Conservation (phyloP, 306 rosid species). For the Quercus robur region DNA sequence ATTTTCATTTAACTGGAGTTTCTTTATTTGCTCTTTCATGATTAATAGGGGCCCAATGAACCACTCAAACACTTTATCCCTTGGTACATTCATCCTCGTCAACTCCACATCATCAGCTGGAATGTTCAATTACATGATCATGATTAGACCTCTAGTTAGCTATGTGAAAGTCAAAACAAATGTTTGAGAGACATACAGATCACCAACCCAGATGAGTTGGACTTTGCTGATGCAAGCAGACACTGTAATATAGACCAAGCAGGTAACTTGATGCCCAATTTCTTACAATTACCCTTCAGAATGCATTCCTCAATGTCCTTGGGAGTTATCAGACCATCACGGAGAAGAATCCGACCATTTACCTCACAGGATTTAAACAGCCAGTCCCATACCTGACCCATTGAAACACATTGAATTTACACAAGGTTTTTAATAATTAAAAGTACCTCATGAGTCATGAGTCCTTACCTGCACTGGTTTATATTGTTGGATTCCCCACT, state of each 20-base stretch:
- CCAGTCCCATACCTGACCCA: conserved; percentile 77
- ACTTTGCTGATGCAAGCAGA: conserved; percentile 72
- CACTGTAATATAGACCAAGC: conserved; percentile 82
- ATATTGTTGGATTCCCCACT: conserved; percentile 53
- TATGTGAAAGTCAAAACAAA: background rate
- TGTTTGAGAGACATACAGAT: conserved; percentile 47
- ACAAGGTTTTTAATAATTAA: background rate
- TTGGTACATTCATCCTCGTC: conserved; percentile 61
- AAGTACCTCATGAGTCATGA: background rate
- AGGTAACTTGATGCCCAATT: conserved; percentile 56
- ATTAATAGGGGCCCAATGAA: conserved; percentile 68
- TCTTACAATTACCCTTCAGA: conserved; percentile 54
- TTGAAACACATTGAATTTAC: background rate
- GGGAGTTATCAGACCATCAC: conserved; percentile 42
- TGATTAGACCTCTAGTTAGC: conserved; percentile 1
- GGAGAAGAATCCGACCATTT: conserved; percentile 59
- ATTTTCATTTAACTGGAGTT: conserved; percentile 38
- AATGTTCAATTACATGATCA: conserved; percentile 18
- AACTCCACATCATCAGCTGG: conserved; percentile 68
- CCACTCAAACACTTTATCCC: conserved; percentile 73
- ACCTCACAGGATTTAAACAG: conserved; percentile 71
- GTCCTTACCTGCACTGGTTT: conserved; percentile 54
- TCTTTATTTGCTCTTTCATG: conserved; percentile 76
- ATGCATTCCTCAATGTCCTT: conserved; percentile 67
- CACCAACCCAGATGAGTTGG: conserved; percentile 58